A percentile compares a stretch with the other conserved stretches of the same genome.
Evolutionary conservation across 139 green algal genomes (phyloP).

Genomic region (Haematococcus lacustris): DNA sequence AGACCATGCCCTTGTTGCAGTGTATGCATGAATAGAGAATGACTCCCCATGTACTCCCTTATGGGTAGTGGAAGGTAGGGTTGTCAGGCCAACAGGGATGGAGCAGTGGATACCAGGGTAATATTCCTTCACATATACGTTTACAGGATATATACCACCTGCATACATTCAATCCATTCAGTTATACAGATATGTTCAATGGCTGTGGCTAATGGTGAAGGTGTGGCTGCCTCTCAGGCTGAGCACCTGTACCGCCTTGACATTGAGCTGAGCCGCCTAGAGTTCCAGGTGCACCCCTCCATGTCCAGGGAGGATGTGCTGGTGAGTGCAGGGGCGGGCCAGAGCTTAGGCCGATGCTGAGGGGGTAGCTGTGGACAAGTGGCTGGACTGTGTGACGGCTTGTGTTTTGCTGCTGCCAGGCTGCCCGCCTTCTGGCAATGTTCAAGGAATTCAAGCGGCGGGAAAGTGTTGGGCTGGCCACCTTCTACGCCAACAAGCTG

Average conservation of each 20-base stretch:
- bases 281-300: slow-evolving; percentile 44
- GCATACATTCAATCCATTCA: too few species aligned
- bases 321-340: slow-evolving; percentile 19
- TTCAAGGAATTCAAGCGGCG: slow-evolving; percentile 49
- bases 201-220: too few species aligned
- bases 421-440: slow-evolving; percentile 34
- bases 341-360: not conserved
- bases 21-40: too few species aligned
- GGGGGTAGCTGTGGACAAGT: not conserved
- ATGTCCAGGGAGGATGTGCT: slow-evolving; percentile 55
- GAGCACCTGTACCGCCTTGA: slow-evolving; percentile 37
- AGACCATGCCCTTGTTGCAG: too few species aligned
- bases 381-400: too few species aligned
- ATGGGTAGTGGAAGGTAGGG: too few species aligned
- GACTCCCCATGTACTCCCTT: too few species aligned
- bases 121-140: too few species aligned
- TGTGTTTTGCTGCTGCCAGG: slow-evolving; percentile 22
- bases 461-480: slow-evolving; percentile 32
- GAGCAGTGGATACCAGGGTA: too few species aligned
- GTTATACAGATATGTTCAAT: too few species aligned
- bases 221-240: not conserved
- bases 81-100: too few species aligned
- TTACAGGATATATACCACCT: too few species aligned
- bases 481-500: slow-evolving; percentile 46
- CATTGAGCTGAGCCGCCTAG: slow-evolving; percentile 47